Conservation (phyloP, 169 alveolate genomes). For the Cryptosporidium tyzzeri region DNA sequence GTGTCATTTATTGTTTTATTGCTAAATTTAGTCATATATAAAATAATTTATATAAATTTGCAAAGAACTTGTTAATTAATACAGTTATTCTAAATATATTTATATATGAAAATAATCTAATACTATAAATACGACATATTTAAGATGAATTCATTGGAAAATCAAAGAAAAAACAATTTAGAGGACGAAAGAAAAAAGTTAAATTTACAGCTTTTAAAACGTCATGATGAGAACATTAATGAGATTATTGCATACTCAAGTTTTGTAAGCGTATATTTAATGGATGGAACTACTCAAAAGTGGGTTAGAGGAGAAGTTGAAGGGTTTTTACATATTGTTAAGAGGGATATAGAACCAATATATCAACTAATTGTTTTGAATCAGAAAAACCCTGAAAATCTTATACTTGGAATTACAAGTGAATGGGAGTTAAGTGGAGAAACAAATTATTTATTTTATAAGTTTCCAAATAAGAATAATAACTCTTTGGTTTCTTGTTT, state of each 20-base stretch:
- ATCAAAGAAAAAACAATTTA: neutral
- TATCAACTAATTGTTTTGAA: constrained; percentile 65
- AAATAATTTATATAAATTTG: no score
- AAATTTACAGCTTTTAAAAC: constrained; percentile 43
- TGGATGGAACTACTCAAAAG: constrained; percentile 62
- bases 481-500: constrained; percentile 28
- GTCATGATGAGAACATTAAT: constrained; percentile 57
- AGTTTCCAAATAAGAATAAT: constrained; percentile 1
- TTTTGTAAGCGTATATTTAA: constrained; percentile 71
- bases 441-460: constrained; percentile 58
- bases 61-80: neutral
- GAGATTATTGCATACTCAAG: constrained; percentile 67
- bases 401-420: constrained; percentile 30
- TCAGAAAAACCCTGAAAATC: constrained; percentile 71
- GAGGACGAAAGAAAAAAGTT: constrained; percentile 59
- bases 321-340: constrained; percentile 65
- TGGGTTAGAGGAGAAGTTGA: constrained; percentile 76
- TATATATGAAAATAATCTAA: neutral
- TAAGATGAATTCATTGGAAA: constrained; percentile 13
- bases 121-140: neutral
- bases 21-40: neutral
- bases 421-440: constrained; percentile 76
- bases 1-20: neutral
- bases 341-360: constrained; percentile 44
- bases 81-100: neutral